Conservation (phyloP, 345 rosid species). For the Moricandia arvensis region DNA sequence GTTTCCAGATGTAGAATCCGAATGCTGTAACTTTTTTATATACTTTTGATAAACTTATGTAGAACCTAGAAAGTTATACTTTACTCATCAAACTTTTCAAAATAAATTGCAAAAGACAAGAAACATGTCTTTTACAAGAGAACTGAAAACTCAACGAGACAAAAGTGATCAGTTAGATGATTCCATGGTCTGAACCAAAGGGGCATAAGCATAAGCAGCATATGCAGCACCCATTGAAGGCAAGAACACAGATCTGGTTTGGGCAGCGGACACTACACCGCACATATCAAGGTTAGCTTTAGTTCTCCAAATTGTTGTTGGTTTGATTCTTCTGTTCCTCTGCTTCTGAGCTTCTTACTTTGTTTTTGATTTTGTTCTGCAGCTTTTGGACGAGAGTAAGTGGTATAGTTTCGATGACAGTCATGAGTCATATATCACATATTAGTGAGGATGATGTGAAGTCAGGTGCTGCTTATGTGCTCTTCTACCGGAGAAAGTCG, state of each 20-base stretch:
- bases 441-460: conserved; percentile 90
- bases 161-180: too few relatives aligned
- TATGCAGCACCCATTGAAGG: too few relatives aligned
- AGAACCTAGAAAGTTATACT: conserved; percentile 20
- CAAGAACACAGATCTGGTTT: too few relatives aligned
- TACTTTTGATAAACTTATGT: conserved; percentile 5
- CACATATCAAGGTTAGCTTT: conserved; percentile 74
- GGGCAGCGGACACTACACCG: too few relatives aligned
- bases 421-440: conserved; percentile 77
- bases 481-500: conserved; percentile 72
- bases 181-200: too few relatives aligned
- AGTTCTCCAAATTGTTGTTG: not conserved
- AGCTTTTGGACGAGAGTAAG: conserved; percentile 89
- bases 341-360: not conserved
- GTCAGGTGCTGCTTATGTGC: conserved; percentile 91
- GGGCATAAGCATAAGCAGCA: too few relatives aligned
- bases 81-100: conserved; percentile 4
- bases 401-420: conserved; percentile 97
- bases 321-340: not conserved
- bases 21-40: conserved; percentile 1
- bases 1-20: conserved; percentile 26
- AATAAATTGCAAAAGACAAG: conserved; percentile 21
- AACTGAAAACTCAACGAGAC: too few relatives aligned
- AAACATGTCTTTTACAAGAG: too few relatives aligned
- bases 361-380: conserved; percentile 25